Evolutionary conservation across 768 basidiomycete genomes (phyloP), one percentile per base, ranked within the genome.

Genomic region (Russula sp.): DNA sequence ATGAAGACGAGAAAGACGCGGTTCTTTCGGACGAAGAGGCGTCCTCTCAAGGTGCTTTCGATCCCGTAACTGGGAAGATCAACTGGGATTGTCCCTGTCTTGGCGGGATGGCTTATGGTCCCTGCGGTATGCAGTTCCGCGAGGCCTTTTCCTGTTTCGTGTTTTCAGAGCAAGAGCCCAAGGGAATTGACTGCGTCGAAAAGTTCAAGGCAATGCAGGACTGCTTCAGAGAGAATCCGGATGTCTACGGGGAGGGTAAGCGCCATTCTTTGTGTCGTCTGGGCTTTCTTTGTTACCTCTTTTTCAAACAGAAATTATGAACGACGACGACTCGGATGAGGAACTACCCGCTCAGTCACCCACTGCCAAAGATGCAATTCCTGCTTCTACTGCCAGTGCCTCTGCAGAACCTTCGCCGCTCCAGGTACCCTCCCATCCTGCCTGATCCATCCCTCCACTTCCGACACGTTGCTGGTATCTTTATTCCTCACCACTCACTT

Each of bases 51-150:
- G 82, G 82, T 44, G 96, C 97, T 5, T 98, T 84, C 80, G 89
- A 99, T 76, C 95, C 95, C 20, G 94, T 85, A 66, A 99, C 97
- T 1, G 97, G 97, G 49, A 94, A 98, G 81, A 98, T 99, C 71
- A 99, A 99, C 77, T 99, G 97, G 97, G 97, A 98, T 72, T 99
- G 97, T 74, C 94, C 97, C 1, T 98, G 97, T 74, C 84, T 99
- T 8, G 97, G 97, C 37, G 97, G 97, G 55, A 98, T 99, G 97
- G 96, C 96, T 10, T 81, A 98, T 71, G 96, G 97, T 6, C 94
- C 94, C 10, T 99, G 97, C 71, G 97, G 97, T 9, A 80, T 82
- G 64, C 82, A 98, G 68, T 99, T 99, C 79, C 86, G 88, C 66
- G 91, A 88, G 65, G 96, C 97, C 1, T 99, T 99, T 76, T 92